Conservation (phyloP, 331 rosid species). For the Telfairia occidentalis region DNA sequence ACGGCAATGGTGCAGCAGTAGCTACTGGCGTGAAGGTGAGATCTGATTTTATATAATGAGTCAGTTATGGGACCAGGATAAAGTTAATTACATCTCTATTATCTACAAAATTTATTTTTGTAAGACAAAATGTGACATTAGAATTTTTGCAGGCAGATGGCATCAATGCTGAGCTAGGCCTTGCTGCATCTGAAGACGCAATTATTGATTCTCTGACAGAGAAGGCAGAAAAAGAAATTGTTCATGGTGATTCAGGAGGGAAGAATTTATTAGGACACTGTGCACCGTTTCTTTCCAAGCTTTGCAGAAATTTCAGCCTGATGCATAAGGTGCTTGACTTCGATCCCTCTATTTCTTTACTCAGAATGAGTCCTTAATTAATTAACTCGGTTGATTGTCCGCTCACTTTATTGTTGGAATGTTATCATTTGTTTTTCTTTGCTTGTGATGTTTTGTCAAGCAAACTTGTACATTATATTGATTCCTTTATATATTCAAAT, state of each 20-base stretch:
- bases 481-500: neutral
- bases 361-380: neutral
- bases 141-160: constrained; percentile 52
- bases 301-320: constrained; percentile 72
- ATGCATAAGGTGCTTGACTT: constrained; percentile 68
- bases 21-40: constrained; percentile 52
- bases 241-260: constrained; percentile 49
- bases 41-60: neutral
- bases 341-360: neutral
- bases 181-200: constrained; percentile 94
- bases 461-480: neutral
- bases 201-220: constrained; percentile 69
- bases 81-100: neutral
- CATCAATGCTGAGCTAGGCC: constrained; percentile 78
- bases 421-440: neutral
- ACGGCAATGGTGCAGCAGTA: constrained; percentile 27
- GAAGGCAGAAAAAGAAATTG: constrained; percentile 81
- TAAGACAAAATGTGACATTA: neutral
- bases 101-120: neutral
- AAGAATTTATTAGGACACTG: constrained; percentile 69
- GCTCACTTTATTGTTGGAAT: neutral
- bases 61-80: neutral
- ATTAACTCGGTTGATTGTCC: neutral
- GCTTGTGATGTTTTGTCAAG: neutral
- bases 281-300: constrained; percentile 68